phyloP scores from a whole-genome alignment of 768 basidiomycete species.

The Suillus clintonianus region DNA sequence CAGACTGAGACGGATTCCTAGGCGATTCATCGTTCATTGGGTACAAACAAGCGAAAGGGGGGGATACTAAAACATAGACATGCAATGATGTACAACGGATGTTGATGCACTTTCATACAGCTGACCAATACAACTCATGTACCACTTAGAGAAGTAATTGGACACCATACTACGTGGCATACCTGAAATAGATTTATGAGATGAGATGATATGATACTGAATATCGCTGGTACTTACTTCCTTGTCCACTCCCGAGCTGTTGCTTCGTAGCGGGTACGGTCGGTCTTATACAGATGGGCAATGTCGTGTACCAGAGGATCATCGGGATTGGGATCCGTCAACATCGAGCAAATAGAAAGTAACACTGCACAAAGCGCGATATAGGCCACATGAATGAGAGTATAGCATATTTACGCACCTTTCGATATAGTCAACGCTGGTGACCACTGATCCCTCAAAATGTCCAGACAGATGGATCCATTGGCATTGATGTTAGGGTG shows the following conservation, averaged over 20 bases:
- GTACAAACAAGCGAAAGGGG: constrained; percentile 15
- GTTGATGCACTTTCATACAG: constrained; percentile 35
- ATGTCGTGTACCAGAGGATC: constrained; percentile 99
- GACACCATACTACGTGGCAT: constrained; percentile 52
- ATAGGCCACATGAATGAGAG: constrained; percentile 6
- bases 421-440: constrained; percentile 99
- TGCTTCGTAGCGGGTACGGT: constrained; percentile 94
- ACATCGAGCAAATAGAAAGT: constrained; percentile 97
- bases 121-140: constrained; percentile 31
- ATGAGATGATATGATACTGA: constrained; percentile 3
- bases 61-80: constrained; percentile 36
- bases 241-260: constrained; percentile 99
- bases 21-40: constrained; percentile 1
- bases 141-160: constrained; percentile 21
- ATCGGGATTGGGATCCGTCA: constrained; percentile 99
- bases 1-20: background rate
- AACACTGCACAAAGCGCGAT: constrained; percentile 56
- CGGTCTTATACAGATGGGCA: constrained; percentile 99
- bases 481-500: constrained; percentile 99
- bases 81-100: constrained; percentile 29
- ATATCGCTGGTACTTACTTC: constrained; percentile 65
- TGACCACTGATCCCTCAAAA: constrained; percentile 98
- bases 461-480: constrained; percentile 98
- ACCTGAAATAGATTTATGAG: constrained; percentile 30
- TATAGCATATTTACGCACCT: constrained; percentile 52